Percentiles rank a stretch among this genome's conserved stretches.
Evolutionary conservation across 441 rosid species (phyloP).

Genomic region (Breynia disticha): DNA sequence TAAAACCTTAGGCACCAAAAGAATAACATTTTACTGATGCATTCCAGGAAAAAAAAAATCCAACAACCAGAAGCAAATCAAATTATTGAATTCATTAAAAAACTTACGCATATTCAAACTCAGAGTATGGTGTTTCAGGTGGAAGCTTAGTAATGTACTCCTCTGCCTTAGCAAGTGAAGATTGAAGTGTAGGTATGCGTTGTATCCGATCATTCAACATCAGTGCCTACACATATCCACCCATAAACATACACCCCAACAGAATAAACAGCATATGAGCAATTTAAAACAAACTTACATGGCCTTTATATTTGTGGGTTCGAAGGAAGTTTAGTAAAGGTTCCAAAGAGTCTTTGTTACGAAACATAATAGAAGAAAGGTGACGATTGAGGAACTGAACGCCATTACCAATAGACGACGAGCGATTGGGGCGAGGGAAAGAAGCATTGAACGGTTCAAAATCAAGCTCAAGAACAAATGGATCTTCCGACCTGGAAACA

Average conservation of each 20-base stretch:
- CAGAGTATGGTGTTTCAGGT: constrained; percentile 52
- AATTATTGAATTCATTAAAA: constrained; percentile 1
- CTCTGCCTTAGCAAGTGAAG: constrained; percentile 69
- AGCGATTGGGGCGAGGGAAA: constrained; percentile 76
- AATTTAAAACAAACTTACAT: constrained; percentile 39
- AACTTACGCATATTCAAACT: constrained; percentile 58
- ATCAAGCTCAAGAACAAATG: constrained; percentile 76
- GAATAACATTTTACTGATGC: background rate
- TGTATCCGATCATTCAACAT: constrained; percentile 94
- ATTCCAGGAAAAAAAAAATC: background rate
- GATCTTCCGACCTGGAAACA: constrained; percentile 28
- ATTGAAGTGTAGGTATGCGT: constrained; percentile 52
- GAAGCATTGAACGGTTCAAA: constrained; percentile 87
- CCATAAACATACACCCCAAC: constrained; percentile 12
- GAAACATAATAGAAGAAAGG: constrained; percentile 88
- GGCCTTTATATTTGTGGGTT: constrained; percentile 70
- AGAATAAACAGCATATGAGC: background rate
- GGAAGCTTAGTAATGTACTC: constrained; percentile 72
- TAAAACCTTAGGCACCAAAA: background rate
- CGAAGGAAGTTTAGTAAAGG: constrained; percentile 81
- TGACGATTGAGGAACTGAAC: constrained; percentile 97
- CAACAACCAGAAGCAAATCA: background rate
- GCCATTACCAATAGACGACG: constrained; percentile 94
- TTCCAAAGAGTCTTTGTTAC: constrained; percentile 79
- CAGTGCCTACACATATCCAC: constrained; percentile 40